These are phyloP conservation scores for Ciborinia camelliae DNA, from an alignment of 2,329 filamentous ascomycete species.

Conservation along the genomic window DNA sequence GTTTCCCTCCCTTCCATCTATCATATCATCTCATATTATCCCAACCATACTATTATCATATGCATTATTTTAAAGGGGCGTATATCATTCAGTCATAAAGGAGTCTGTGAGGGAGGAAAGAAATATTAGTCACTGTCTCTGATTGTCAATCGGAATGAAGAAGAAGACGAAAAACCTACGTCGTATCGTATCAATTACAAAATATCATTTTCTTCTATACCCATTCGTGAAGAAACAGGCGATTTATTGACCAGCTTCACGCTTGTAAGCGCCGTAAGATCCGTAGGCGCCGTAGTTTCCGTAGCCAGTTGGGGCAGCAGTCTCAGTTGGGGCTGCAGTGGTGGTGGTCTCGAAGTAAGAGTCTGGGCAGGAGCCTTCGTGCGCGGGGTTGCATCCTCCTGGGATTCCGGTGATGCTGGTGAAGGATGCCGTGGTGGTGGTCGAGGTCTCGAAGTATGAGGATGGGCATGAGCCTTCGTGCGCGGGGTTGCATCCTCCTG, in stretches of 20 bases:
- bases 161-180: background rate
- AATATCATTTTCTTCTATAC: too few relatives aligned
- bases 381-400: background rate
- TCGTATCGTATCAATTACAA: slow-evolving; percentile 9
- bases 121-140: too few relatives aligned
- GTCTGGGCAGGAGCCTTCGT: background rate
- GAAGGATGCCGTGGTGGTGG: slow-evolving; percentile 9
- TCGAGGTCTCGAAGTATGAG: too few relatives aligned
- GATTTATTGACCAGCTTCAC: background rate
- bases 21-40: too few relatives aligned
- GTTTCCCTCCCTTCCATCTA: background rate
- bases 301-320: slow-evolving; percentile 11
- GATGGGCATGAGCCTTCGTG: background rate
- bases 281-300: slow-evolving; percentile 18
- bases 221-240: slow-evolving; percentile 3
- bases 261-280: slow-evolving; percentile 15
- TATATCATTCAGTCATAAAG: slow-evolving; percentile 21
- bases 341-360: background rate
- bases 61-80: slow-evolving; percentile 16
- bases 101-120: too few relatives aligned
- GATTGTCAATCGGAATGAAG: accelerated
- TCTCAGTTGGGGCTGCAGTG: background rate
- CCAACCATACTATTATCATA: slow-evolving; percentile 4
- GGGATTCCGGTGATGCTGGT: background rate
- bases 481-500: background rate